Conservation (phyloP, 176 grass and related monocot genomes). For the Oryza longistaminata region DNA sequence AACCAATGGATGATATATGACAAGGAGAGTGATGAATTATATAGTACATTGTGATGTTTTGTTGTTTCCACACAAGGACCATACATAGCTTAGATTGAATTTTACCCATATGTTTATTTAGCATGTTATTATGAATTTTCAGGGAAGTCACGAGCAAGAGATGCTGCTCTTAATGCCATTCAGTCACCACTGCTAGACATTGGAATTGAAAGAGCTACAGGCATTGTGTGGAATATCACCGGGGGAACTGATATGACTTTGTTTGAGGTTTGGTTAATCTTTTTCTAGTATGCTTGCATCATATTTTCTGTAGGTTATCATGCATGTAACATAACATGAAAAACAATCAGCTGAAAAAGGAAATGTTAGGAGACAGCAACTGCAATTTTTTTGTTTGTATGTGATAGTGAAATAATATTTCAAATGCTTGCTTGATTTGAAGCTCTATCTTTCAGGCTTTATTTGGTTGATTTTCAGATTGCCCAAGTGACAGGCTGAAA, state of each 20-base stretch:
- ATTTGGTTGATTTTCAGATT: conserved; percentile 17
- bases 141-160: conserved; percentile 91
- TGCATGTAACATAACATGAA: not conserved
- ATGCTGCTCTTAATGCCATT: conserved; percentile 91
- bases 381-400: conserved; percentile 20
- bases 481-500: not conserved
- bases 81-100: not conserved
- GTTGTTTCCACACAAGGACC: not conserved
- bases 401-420: conserved; percentile 19
- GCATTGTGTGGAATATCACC: conserved; percentile 96
- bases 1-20: not conserved
- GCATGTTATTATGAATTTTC: conserved; percentile 23
- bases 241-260: conserved; percentile 82
- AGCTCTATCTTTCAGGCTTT: not conserved
- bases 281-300: conserved; percentile 15
- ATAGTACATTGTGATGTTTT: not conserved
- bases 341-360: not conserved
- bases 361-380: not conserved
- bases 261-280: conserved; percentile 68
- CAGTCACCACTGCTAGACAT: conserved; percentile 90
- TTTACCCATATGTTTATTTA: conserved; percentile 10
- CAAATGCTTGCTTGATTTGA: conserved; percentile 24
- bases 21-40: not conserved
- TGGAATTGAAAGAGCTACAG: conserved; percentile 92
- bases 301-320: not conserved